phyloP scores from a whole-genome alignment of 1,139 yeast species.

The Geotrichum citri-aurantii region DNA sequence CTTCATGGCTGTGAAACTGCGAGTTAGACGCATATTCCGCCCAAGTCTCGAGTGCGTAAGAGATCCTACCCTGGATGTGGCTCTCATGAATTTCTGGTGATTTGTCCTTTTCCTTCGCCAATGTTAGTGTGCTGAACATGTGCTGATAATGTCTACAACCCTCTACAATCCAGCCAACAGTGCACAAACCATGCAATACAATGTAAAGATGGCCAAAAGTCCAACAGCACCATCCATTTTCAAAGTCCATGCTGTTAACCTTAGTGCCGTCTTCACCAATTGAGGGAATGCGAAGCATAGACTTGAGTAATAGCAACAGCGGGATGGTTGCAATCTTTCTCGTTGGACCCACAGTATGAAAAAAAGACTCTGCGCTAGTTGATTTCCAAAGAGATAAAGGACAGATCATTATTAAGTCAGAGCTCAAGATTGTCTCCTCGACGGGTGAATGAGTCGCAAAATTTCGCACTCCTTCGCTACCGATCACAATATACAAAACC shows the following conservation, averaged over 20 bases:
- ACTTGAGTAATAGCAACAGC: slow-evolving; percentile 30
- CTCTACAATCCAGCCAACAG: slow-evolving; percentile 26
- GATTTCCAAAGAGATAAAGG: slow-evolving; percentile 33
- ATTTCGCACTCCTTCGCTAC: slow-evolving; percentile 26
- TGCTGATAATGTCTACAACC: slow-evolving; percentile 3
- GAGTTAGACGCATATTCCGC: slow-evolving; percentile 18
- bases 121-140: neutral
- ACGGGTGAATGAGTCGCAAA: slow-evolving; percentile 22
- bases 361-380: slow-evolving; percentile 28
- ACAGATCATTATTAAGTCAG: slow-evolving; percentile 32
- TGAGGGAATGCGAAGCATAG: slow-evolving; percentile 34
- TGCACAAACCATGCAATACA: slow-evolving; percentile 30
- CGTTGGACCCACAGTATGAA: slow-evolving; percentile 28
- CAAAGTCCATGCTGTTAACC: neutral
- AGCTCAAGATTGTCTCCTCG: slow-evolving; percentile 24
- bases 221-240: slow-evolving; percentile 22
- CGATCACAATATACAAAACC: slow-evolving; percentile 27
- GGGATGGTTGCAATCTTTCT: slow-evolving; percentile 28
- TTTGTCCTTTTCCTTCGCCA: neutral
- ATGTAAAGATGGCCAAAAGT: slow-evolving; percentile 27
- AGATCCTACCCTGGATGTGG: slow-evolving; percentile 28
- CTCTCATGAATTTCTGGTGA: slow-evolving; percentile 19
- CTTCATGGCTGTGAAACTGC: neutral
- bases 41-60: slow-evolving; percentile 34
- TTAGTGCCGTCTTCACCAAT: slow-evolving; percentile 20